Conservation (phyloP, 2,329 filamentous ascomycete genomes). For the Epichloe baconii region DNA sequence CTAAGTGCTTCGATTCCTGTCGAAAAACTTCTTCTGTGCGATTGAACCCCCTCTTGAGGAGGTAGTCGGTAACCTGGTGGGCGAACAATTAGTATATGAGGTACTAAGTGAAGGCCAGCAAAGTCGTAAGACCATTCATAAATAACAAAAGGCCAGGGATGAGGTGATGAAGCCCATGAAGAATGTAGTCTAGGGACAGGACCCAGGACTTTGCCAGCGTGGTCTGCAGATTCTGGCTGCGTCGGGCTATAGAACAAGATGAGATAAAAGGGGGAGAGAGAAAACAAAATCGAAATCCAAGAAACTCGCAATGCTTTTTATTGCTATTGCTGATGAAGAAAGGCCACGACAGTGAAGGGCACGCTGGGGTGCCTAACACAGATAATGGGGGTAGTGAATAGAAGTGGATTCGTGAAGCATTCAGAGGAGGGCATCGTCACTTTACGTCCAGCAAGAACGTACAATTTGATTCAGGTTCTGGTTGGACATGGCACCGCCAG, state of each 20-base stretch:
- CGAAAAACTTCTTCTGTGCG: conserved; percentile 86
- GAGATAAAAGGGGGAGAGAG: background rate
- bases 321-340: too few relatives aligned
- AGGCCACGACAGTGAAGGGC: background rate
- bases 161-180: background rate
- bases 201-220: too few relatives aligned
- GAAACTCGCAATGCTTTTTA: background rate
- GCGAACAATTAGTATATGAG: conserved; percentile 6
- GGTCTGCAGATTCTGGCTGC: background rate
- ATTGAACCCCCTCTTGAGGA: conserved; percentile 89
- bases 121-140: background rate
- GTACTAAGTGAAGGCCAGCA: background rate
- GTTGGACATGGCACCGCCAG: conserved; percentile 47
- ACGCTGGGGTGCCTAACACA: background rate
- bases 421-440: conserved; percentile 9
- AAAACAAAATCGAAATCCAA: too few relatives aligned
- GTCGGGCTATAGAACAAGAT: background rate
- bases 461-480: conserved; percentile 95
- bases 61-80: conserved; percentile 69
- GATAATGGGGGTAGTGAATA: background rate
- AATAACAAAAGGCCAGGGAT: background rate
- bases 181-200: background rate
- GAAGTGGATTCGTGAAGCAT: background rate
- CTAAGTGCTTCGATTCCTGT: conserved; percentile 75
- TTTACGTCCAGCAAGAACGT: conserved; percentile 26